phyloP scores from a whole-genome alignment of 129 eudicot species.

The Sambucus nigra region DNA sequence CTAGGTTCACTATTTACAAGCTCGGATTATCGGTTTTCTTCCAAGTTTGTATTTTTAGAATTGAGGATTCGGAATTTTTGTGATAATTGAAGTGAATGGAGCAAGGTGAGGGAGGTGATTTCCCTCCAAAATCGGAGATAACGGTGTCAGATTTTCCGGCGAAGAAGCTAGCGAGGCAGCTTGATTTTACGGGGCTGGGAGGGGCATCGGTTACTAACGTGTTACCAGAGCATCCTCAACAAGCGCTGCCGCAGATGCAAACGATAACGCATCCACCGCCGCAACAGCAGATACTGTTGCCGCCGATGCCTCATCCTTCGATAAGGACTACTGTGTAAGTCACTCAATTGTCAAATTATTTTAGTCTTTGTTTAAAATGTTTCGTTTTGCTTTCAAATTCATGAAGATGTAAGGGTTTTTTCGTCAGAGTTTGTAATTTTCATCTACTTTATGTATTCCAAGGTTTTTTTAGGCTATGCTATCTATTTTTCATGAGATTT shows the following conservation, averaged over 20 bases:
- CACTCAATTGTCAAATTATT: not conserved
- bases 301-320: slow-evolving; percentile 33
- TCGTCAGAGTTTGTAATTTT: not conserved
- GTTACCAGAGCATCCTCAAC: slow-evolving; percentile 31
- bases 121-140: slow-evolving; percentile 52
- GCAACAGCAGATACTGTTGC: slow-evolving; percentile 21
- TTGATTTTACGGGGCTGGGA: slow-evolving; percentile 52
- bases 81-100: slow-evolving; percentile 38
- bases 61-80: slow-evolving; percentile 9
- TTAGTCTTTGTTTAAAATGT: not conserved
- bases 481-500: too few relatives aligned
- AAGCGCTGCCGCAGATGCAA: slow-evolving; percentile 21
- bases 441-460: not conserved
- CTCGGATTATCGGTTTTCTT: not conserved
- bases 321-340: slow-evolving; percentile 41
- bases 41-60: not conserved
- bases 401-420: slow-evolving; percentile 10
- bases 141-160: slow-evolving; percentile 43
- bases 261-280: slow-evolving; percentile 16
- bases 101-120: slow-evolving; percentile 54
- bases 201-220: slow-evolving; percentile 19
- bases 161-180: slow-evolving; percentile 81
- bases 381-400: not conserved
- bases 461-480: too few relatives aligned
- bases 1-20: slow-evolving; percentile 14